Evolutionary conservation across 2,329 filamentous ascomycete species (phyloP).

Genomic region (Elsinoe perseae): DNA sequence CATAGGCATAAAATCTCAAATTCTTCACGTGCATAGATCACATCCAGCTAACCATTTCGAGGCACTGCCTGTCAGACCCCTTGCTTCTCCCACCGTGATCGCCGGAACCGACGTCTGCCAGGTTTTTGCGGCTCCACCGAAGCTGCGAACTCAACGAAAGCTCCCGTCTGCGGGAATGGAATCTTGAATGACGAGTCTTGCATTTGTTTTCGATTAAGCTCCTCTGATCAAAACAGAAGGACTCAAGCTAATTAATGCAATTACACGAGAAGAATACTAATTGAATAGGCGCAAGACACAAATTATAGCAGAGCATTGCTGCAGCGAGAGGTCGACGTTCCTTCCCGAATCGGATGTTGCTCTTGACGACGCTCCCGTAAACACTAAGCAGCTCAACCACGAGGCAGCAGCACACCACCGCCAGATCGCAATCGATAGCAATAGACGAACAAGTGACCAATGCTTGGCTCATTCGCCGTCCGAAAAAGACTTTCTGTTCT

Average conservation of each 20-base stretch:
- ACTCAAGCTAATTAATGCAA: no score
- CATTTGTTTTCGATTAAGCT: background rate
- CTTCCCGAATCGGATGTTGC: slow-evolving; percentile 3
- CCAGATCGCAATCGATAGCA: slow-evolving; percentile 1
- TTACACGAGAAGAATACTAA: no score
- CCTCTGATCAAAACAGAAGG: background rate
- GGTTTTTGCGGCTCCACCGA: slow-evolving; percentile 10
- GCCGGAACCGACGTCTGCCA: background rate
- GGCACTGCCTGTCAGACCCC: background rate
- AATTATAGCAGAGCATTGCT: slow-evolving; percentile 32
- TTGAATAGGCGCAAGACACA: no score
- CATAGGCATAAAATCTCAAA: background rate
- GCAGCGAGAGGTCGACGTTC: slow-evolving; percentile 25
- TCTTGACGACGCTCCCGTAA: slow-evolving; percentile 19
- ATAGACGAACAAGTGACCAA: slow-evolving; percentile 6
- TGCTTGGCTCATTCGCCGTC: slow-evolving; percentile 11
- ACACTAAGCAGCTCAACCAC: slow-evolving; percentile 4
- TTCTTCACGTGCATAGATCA: background rate
- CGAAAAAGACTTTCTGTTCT: background rate
- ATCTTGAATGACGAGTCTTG: background rate
- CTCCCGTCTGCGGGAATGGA: background rate
- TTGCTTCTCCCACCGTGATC: background rate
- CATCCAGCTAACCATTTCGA: background rate
- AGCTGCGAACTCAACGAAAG: slow-evolving; percentile 20
- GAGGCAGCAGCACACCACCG: background rate